phyloP scores from a whole-genome alignment of 2,329 filamentous ascomycete species.

The Penicillium sp. region DNA sequence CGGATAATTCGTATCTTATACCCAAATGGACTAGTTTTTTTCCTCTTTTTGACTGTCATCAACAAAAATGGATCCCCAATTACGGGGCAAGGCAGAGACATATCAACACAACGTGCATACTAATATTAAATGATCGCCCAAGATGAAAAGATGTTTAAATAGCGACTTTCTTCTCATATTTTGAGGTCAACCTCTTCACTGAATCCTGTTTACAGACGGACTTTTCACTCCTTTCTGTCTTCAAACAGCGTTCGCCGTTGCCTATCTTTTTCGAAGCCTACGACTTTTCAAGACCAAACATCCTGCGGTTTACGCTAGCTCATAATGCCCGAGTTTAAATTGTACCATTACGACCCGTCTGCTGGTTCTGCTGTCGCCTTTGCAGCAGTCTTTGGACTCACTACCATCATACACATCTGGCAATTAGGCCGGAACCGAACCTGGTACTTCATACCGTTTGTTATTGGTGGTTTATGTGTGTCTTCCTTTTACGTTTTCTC shows the following conservation, averaged over 20 bases:
- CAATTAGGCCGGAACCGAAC: constrained; percentile 19
- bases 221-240: not conserved
- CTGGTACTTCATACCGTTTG: constrained; percentile 40
- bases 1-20: constrained; percentile 2
- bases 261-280: not conserved
- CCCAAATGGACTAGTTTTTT: not conserved
- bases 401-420: constrained; percentile 14
- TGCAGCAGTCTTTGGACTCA: constrained; percentile 30
- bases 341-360: constrained; percentile 23
- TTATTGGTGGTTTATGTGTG: constrained; percentile 36
- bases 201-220: too few relatives aligned
- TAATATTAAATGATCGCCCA: not conserved
- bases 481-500: not conserved
- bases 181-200: not conserved
- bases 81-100: not conserved
- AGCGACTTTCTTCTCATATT: not conserved
- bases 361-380: constrained; percentile 11
- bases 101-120: not conserved
- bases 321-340: constrained; percentile 10
- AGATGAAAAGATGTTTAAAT: not conserved
- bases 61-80: not conserved
- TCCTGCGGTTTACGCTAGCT: not conserved
- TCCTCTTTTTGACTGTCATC: not conserved
- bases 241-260: not conserved
- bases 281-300: not conserved